Evolutionary conservation across 176 grass and related monocot genomes (phyloP), one percentile per base, ranked within the genome.

Genomic region (Pontederia crassipes): DNA sequence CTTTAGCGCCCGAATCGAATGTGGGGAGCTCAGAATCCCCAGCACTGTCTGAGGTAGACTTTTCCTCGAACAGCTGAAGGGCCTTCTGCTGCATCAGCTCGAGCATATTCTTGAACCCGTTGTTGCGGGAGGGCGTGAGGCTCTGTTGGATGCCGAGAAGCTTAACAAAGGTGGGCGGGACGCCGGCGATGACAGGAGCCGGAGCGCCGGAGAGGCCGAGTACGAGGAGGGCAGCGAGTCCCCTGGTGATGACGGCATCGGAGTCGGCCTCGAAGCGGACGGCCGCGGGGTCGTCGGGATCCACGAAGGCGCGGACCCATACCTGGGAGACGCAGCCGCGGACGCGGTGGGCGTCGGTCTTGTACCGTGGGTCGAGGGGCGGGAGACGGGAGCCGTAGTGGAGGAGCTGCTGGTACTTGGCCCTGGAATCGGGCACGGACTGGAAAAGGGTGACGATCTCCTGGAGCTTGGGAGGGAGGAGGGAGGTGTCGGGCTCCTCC

Each of bases 381-480:
- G 78, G 83, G 72, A 96, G 74, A 24, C 79, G 75, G 27, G 83
- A 48, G 64, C 83, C 83, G 68, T 96, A 96, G 65, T 85, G 78
- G 46, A 96, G 86, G 58, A 96, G 91, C 78, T 96, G 91, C 72
- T 90, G 82, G 91, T 96, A 90, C 72, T 83, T 78, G 69, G 91
- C 65, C 54, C 80, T 85, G 48, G 76, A 53, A 16, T 96, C 86
- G 16, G 83, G 75, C 12, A 85, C 86, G 40, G 86, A 87, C 71
- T 82, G 91, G 68, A 90, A 96, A 15, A 96, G 86, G 54, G 58
- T 35, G 15, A 91, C 74, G 63, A 97, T 91, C 11, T 91, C 84
- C 12, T 64, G 74, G 48, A 97, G 85, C 59, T 75, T 71, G 2
- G 87, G 69, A 12, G 92, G 84, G 0, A 97, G 70, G 49, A 75